Evolutionary conservation across 2,329 filamentous ascomycete genomes (phyloP), one percentile per base, ranked within the genome.

Genomic region (Clathrospora elynae): DNA sequence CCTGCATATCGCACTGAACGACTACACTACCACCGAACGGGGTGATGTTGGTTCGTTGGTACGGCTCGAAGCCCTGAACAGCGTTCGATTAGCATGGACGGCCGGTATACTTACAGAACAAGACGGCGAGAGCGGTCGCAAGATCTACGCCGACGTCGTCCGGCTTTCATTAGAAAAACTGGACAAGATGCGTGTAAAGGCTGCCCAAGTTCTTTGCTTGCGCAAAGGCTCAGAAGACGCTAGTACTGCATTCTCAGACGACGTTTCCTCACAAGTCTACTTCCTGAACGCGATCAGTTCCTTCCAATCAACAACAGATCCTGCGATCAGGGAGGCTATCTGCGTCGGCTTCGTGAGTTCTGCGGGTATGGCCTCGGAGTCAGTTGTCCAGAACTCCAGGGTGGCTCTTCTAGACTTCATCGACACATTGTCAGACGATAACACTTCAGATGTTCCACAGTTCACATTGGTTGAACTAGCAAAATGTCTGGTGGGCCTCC

Each of bases 1-100:
- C 5, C 43, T 73, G 5, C 61, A 68, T 18, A 58, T 60, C 18
- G 73, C 85, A 0, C 71, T 99, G 18, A 86, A 92, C 53, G 91
- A 99, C 65, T 97, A 97, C 62, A 95, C 89, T 0, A 91, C 89
- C 3, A 92, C 89, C 54, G 85, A 91, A 10, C 79, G 90, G 42
- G 93, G 93, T 11, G 93, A 99, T 62, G 80, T 97, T 34, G 93
- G 93, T 4, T 95, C 91, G 0, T 81, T 91, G 37, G 87, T 95
- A 3, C 81, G 93, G 3, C 75, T 92, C 4, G 86, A 91, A 67
- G 91, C 89, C 16, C 78, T 96, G 9, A 79, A 81, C 46, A 83
- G 82, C 2, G 75, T 90, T 2, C 83, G 79, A 71, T 64, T 62
- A 22, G 66, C 64, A 5, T 72, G 66, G 61, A 45, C 46, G n/a